Evolutionary conservation across 148 eudicot genomes (phyloP).

Genomic region (Spergularia bocconei): DNA sequence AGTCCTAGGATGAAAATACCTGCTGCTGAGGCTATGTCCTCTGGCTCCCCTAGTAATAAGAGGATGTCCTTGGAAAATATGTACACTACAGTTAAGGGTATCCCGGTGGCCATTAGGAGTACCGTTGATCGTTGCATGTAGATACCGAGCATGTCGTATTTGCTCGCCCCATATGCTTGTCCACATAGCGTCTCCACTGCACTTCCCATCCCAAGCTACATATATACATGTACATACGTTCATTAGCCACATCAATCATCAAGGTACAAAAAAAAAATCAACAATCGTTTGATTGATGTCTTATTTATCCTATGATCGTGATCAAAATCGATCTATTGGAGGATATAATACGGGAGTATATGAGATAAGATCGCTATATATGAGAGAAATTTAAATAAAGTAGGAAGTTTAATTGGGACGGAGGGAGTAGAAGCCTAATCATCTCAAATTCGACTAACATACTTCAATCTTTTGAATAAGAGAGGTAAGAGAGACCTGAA

Average conservation of each 20-base stretch:
- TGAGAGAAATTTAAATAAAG: no score
- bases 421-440: no score
- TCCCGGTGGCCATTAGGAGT: slow-evolving; percentile 36
- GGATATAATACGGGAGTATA: no score
- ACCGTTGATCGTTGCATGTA: slow-evolving; percentile 49
- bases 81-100: slow-evolving; percentile 38
- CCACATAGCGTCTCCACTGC: slow-evolving; percentile 66
- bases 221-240: slow-evolving; percentile 4
- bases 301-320: no score
- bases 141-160: slow-evolving; percentile 46
- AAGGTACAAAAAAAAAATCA: no score
- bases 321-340: no score
- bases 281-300: no score
- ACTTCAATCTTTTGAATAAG: no score
- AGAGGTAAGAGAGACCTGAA: no score
- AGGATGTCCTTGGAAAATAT: slow-evolving; percentile 41
- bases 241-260: background rate
- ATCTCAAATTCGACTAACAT: no score
- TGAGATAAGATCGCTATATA: no score
- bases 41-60: slow-evolving; percentile 39
- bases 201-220: slow-evolving; percentile 63
- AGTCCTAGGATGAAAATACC: slow-evolving; percentile 43
- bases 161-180: slow-evolving; percentile 56
- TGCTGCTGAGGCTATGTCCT: slow-evolving; percentile 41
- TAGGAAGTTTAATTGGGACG: no score